Conservation (phyloP, 768 basidiomycete species). For the Kwoniella dendrophila region DNA sequence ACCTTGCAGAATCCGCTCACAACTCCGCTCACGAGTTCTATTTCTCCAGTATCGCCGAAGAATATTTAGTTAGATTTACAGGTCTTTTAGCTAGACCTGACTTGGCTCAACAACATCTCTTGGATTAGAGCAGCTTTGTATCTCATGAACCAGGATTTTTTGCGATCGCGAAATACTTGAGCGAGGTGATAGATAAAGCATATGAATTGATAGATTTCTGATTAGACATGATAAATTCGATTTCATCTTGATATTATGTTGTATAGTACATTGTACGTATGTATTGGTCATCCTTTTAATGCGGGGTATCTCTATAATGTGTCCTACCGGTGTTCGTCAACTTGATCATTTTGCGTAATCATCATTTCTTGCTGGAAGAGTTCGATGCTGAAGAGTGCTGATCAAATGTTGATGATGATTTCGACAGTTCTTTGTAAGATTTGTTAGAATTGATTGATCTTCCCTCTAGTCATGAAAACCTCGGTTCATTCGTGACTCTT, state of each 20-base stretch:
- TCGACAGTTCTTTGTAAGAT: too few species aligned
- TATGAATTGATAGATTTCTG: not conserved
- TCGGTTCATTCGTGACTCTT: too few species aligned
- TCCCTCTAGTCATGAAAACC: too few species aligned
- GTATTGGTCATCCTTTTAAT: not conserved
- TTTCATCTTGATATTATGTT: not conserved
- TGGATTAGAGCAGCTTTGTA: too few species aligned
- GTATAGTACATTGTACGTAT: not conserved
- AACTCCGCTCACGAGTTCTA: conserved; percentile 94
- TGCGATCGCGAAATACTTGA: too few species aligned
- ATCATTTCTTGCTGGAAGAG: too few species aligned
- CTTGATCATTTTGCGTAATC: too few species aligned
- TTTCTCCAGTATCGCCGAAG: conserved; percentile 86
- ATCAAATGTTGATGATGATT: too few species aligned
- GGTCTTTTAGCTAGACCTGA: conserved; percentile 19
- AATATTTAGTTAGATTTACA: conserved; percentile 54
- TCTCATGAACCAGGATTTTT: not conserved
- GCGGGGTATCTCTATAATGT: not conserved
- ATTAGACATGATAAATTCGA: not conserved
- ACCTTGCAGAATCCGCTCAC: conserved; percentile 59
- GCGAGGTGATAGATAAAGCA: not conserved
- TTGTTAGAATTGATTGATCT: too few species aligned
- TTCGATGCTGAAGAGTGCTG: too few species aligned
- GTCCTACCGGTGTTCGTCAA: not conserved
- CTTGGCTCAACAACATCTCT: conserved; percentile 17